These are phyloP conservation scores for Fusarium multiceps DNA, from an alignment of 2,329 filamentous ascomycete genomes.

Conservation along the genomic window DNA sequence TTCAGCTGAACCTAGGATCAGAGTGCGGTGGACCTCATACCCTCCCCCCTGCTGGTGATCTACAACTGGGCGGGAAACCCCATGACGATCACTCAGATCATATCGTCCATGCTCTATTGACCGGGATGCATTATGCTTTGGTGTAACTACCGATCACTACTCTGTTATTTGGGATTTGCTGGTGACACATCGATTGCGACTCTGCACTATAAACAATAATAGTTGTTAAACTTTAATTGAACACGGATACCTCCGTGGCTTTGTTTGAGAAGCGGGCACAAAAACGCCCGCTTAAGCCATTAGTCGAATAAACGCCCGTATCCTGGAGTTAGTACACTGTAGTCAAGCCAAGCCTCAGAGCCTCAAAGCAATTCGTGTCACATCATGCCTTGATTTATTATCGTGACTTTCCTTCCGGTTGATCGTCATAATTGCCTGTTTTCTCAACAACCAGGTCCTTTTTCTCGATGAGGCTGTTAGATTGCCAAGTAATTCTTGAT, in stretches of 20 bases:
- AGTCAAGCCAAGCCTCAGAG: background rate
- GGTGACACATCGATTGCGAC: background rate
- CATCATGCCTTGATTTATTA: background rate
- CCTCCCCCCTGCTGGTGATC: background rate
- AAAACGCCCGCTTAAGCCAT: background rate
- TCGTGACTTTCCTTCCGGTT: background rate
- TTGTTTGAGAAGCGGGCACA: background rate
- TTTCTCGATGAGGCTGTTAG: background rate
- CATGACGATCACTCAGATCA: slow-evolving; percentile 13
- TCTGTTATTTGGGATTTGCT: accelerated
- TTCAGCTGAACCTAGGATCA: background rate
- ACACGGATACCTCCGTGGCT: background rate
- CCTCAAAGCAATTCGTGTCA: background rate
- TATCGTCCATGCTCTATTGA: background rate
- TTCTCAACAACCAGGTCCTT: too few relatives aligned
- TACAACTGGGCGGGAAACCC: background rate
- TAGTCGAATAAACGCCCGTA: background rate
- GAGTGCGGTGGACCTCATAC: background rate
- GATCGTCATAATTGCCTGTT: background rate
- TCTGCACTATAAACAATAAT: background rate
- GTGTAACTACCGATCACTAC: background rate
- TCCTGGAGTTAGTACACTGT: background rate
- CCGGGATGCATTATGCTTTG: background rate
- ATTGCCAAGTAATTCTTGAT: background rate
- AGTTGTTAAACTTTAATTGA: background rate